Evolutionary conservation across 768 basidiomycete genomes (phyloP).

Genomic region (Lactifluus echinatus): DNA sequence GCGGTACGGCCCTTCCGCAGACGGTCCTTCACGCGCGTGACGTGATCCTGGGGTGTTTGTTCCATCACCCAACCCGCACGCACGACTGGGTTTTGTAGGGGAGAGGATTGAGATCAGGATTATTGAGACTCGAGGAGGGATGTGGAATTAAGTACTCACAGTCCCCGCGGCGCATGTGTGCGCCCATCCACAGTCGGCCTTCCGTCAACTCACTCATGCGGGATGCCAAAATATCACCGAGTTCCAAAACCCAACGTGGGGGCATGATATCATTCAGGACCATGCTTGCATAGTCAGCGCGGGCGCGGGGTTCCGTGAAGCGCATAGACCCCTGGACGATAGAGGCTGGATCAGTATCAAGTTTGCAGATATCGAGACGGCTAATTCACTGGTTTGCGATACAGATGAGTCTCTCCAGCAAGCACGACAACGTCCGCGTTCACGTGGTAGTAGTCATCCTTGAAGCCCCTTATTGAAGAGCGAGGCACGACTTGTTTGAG

Average conservation of each 20-base stretch:
- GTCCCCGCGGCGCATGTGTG: slow-evolving; percentile 38
- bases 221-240: slow-evolving; percentile 27
- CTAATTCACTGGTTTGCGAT: slow-evolving; percentile 33
- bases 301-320: slow-evolving; percentile 8
- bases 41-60: slow-evolving; percentile 28
- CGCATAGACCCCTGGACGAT: slow-evolving; percentile 15
- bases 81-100: slow-evolving; percentile 23
- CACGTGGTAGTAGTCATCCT: slow-evolving; percentile 32
- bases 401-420: slow-evolving; percentile 33
- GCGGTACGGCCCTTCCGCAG: slow-evolving; percentile 25
- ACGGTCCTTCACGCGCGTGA: slow-evolving; percentile 28
- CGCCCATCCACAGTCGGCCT: slow-evolving; percentile 35
- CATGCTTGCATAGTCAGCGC: slow-evolving; percentile 6
- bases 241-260: slow-evolving; percentile 21
- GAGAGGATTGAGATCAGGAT: not conserved
- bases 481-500: slow-evolving; percentile 31
- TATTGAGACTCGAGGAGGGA: not conserved
- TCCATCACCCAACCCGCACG: slow-evolving; percentile 32
- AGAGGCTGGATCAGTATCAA: not conserved
- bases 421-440: slow-evolving; percentile 34
- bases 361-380: slow-evolving; percentile 10
- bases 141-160: slow-evolving; percentile 26
- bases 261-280: slow-evolving; percentile 9
- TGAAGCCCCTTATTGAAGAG: slow-evolving; percentile 32
- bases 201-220: slow-evolving; percentile 27